A percentile compares a stretch with the other conserved stretches of the same genome.
Evolutionary conservation across 2,329 filamentous ascomycete species (phyloP).

Genomic region (Colletotrichum sp.): DNA sequence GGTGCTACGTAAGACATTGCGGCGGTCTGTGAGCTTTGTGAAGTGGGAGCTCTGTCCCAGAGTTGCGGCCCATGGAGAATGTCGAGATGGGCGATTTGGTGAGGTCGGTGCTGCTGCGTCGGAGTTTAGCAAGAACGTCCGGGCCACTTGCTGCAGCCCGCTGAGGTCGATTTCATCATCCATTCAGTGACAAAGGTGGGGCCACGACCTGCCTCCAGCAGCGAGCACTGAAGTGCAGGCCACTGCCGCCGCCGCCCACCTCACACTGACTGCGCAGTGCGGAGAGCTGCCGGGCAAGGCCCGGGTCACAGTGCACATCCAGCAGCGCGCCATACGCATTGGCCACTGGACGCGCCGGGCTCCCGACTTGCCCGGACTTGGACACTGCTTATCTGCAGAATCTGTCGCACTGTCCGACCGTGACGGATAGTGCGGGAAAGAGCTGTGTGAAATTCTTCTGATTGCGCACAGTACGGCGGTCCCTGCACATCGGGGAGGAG

Average conservation of each 20-base stretch:
- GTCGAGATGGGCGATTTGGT: not conserved
- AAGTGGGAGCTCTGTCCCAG: constrained; percentile 13
- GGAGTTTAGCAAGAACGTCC: constrained; percentile 17
- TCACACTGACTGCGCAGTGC: not conserved
- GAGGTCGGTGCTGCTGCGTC: constrained; percentile 4
- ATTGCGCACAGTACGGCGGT: not conserved
- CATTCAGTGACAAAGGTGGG: not conserved
- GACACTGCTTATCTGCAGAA: not conserved
- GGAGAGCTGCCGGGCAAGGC: not conserved
- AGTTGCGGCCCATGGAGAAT: constrained; percentile 2
- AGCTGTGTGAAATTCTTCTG: accelerated
- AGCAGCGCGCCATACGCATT: not conserved
- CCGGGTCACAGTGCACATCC: not conserved
- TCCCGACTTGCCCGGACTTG: not conserved
- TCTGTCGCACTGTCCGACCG: not conserved
- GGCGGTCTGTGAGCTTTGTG: constrained; percentile 7
- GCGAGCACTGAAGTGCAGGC: not conserved
- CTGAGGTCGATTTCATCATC: constrained; percentile 13
- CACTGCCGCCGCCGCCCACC: not conserved
- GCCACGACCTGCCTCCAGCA: not conserved
- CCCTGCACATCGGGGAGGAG: not conserved
- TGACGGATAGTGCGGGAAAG: accelerated
- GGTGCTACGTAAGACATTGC: constrained; percentile 93
- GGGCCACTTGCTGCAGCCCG: not conserved
- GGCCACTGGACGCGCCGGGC: not conserved